Evolutionary conservation across 2,329 filamentous ascomycete genomes (phyloP).

Genomic region (Fusarium graminum): DNA sequence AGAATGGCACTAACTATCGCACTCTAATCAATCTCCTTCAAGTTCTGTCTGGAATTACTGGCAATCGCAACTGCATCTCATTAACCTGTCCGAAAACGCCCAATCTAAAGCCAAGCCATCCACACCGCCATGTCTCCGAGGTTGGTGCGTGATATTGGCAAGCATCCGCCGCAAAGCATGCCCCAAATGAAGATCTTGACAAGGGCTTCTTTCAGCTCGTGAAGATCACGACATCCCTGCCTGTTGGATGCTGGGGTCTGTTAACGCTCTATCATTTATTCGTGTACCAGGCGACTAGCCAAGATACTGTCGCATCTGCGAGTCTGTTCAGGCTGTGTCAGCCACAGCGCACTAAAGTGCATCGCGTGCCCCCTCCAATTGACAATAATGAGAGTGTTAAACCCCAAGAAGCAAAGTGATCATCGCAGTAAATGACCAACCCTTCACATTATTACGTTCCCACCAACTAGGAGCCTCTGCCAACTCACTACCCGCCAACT

Average conservation of each 20-base stretch:
- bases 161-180: conserved; percentile 18
- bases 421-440: conserved; percentile 1
- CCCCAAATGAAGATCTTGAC: conserved; percentile 13
- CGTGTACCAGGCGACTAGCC: fast-evolving
- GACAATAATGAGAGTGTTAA: not conserved
- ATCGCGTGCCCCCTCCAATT: conserved; percentile 32
- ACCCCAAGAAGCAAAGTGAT: conserved; percentile 2
- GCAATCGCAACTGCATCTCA: too few relatives aligned
- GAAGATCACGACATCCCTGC: conserved; percentile 31
- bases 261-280: not conserved
- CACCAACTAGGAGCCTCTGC: conserved; percentile 10
- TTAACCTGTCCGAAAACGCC: not conserved
- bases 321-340: conserved; percentile 2
- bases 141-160: conserved; percentile 7
- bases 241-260: not conserved
- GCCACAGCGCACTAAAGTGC: conserved; percentile 25
- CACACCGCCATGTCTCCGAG: not conserved
- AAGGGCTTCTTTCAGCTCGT: conserved; percentile 30
- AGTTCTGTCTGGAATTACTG: too few relatives aligned
- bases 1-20: too few relatives aligned
- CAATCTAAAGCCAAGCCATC: not conserved
- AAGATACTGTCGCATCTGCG: conserved; percentile 9
- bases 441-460: conserved; percentile 5
- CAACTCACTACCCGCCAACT: not conserved
- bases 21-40: too few relatives aligned